A percentile compares a stretch with the other conserved stretches of the same genome.
phyloP scores from a whole-genome alignment of 257 asterid species.

The Jacaranda mimosifolia region DNA sequence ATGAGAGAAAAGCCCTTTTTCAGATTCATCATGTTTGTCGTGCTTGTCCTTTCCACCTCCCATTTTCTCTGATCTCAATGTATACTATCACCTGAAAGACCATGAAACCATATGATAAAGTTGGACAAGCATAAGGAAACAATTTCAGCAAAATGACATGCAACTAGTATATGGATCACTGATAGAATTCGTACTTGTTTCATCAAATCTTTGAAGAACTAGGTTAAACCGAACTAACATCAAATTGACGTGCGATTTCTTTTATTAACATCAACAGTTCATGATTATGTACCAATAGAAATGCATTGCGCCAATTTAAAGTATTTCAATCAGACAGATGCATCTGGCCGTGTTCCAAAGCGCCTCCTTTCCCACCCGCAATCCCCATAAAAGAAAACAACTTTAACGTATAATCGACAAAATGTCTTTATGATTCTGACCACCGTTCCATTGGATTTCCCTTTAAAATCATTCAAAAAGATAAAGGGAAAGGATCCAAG shows the following conservation, averaged over 20 bases:
- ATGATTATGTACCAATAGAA: background rate
- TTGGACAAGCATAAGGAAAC: background rate
- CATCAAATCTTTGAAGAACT: conserved; percentile 16
- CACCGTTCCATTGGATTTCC: background rate
- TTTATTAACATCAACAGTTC: background rate
- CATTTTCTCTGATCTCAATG: conserved; percentile 41
- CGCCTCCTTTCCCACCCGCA: too few relatives aligned
- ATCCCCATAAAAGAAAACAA: background rate
- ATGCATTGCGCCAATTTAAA: background rate
- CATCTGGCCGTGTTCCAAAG: conserved; percentile 11
- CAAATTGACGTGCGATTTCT: background rate
- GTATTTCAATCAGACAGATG: background rate
- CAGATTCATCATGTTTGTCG: conserved; percentile 48
- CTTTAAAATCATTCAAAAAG: background rate
- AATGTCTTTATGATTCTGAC: background rate
- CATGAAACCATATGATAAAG: conserved; percentile 17
- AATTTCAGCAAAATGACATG: background rate
- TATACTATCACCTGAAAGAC: conserved; percentile 33
- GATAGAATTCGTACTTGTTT: background rate
- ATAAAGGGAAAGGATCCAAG: background rate
- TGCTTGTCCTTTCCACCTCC: conserved; percentile 62
- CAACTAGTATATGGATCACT: background rate
- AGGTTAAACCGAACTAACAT: background rate
- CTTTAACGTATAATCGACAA: too few relatives aligned
- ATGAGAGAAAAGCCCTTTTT: conserved; percentile 51